Conservation (phyloP, 2,329 filamentous ascomycete genomes). For the Botrytis paeoniae region DNA sequence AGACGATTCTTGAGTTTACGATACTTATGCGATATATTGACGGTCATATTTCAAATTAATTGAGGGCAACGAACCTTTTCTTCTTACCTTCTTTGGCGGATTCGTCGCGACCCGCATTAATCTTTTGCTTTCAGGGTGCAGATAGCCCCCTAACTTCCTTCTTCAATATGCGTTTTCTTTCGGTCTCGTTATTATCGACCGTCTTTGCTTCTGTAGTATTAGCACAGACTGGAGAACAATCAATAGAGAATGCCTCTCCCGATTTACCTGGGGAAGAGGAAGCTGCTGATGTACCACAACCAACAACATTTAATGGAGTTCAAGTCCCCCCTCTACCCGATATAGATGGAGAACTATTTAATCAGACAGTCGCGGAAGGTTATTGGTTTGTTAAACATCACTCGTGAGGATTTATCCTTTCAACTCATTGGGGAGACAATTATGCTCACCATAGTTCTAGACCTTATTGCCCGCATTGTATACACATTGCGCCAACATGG, state of each 20-base stretch:
- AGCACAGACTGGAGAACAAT: constrained; percentile 22
- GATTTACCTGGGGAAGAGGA: constrained; percentile 30
- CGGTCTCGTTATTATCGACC: constrained; percentile 31
- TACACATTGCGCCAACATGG: constrained; percentile 71
- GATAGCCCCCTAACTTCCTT: constrained; percentile 20
- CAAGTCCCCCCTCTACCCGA: constrained; percentile 50
- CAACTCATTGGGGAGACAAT: not conserved
- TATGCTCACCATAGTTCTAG: constrained; percentile 23
- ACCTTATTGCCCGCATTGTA: constrained; percentile 37
- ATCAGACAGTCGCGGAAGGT: constrained; percentile 33
- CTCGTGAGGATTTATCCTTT: constrained; percentile 30
- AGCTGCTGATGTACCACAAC: constrained; percentile 30
- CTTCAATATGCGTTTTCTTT: constrained; percentile 36
- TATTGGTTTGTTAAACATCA: constrained; percentile 40
- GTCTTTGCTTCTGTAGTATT: constrained; percentile 32
- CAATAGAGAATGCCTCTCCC: constrained; percentile 15
- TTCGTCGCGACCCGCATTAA: constrained; percentile 25
- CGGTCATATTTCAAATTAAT: not conserved
- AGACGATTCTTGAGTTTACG: not conserved
- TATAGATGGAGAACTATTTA: constrained; percentile 46
- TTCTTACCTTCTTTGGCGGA: constrained; percentile 26
- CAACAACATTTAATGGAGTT: constrained; percentile 50
- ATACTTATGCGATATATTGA: not conserved
- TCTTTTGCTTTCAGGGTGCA: constrained; percentile 27
- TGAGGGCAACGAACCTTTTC: not conserved